Conservation (phyloP, 495 filamentous ascomycete species). For the Durotheca rogersii region DNA sequence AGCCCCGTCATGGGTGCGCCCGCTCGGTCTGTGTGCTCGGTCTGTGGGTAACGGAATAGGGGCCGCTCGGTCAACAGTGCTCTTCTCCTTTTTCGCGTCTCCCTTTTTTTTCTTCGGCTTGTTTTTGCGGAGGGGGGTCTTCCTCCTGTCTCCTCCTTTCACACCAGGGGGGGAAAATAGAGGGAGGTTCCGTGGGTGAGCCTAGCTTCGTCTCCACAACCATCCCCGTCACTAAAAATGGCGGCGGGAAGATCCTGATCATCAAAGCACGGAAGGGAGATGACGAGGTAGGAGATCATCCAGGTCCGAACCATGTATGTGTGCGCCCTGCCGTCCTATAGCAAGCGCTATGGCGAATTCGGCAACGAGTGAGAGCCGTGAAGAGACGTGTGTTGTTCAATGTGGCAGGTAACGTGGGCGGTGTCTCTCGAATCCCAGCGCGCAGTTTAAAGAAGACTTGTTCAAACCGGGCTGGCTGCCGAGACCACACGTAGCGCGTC, state of each 20-base stretch:
- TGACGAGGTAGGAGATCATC: constrained; percentile 23
- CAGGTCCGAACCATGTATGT: constrained; percentile 5
- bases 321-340: constrained; percentile 7
- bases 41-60: constrained; percentile 26
- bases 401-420: constrained; percentile 10
- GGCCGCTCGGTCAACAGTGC: constrained; percentile 18
- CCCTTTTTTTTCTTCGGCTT: no score
- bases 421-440: no score
- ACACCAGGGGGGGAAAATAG: no score
- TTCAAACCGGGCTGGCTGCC: constrained; percentile 15
- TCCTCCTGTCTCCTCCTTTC: no score
- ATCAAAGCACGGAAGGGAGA: constrained; percentile 32
- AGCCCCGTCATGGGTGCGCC: constrained; percentile 21
- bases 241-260: constrained; percentile 34
- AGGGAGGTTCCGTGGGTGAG: constrained; percentile 20
- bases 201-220: constrained; percentile 29
- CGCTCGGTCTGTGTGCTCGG: constrained; percentile 22
- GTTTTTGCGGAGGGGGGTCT: no score
- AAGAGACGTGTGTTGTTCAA: constrained; percentile 11
- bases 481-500: constrained; percentile 11
- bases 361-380: constrained; percentile 4
- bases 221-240: constrained; percentile 34
- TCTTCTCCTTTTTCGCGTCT: no score
- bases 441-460: no score
- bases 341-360: constrained; percentile 20